A percentile compares a stretch with the other conserved stretches of the same genome.
phyloP scores from a whole-genome alignment of 257 asterid species.

The Nicotiana tabacum region DNA sequence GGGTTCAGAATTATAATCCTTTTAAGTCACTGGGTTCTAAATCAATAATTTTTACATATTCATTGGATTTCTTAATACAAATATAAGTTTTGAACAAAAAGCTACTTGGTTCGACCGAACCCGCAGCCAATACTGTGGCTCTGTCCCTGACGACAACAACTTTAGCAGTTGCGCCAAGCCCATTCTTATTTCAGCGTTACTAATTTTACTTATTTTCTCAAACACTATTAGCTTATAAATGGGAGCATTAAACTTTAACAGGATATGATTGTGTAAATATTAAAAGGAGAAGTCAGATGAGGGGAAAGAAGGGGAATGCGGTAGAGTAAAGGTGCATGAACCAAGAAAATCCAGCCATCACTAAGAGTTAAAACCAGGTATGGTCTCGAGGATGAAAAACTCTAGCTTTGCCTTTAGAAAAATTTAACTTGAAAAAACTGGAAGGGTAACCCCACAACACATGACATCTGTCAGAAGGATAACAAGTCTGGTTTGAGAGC shows the following conservation, averaged over 20 bases:
- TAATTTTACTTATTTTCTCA: too few species aligned
- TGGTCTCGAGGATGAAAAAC: constrained; percentile 19
- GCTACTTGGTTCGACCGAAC: too few species aligned
- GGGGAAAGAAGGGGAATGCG: background rate
- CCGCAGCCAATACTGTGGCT: too few species aligned
- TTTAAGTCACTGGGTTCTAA: too few species aligned
- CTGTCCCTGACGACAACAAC: too few species aligned
- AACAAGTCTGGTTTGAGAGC: constrained; percentile 23
- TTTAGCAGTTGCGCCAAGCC: too few species aligned
- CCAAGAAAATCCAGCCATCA: background rate
- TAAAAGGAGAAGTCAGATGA: background rate
- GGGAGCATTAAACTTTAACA: background rate
- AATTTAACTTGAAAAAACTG: constrained; percentile 9
- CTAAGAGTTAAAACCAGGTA: constrained; percentile 9
- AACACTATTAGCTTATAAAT: too few species aligned
- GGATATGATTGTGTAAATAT: background rate
- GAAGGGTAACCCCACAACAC: constrained; percentile 29
- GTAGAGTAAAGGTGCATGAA: constrained; percentile 36
- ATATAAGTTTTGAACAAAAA: too few species aligned
- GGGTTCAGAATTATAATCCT: too few species aligned
- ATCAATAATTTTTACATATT: too few species aligned
- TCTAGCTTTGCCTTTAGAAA: constrained; percentile 13
- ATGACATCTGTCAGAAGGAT: constrained; percentile 47
- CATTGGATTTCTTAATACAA: too few species aligned
- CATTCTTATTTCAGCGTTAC: too few species aligned